Evolutionary conservation across 1,139 yeast species (phyloP).

Genomic region (Kluyveromyces sp.): DNA sequence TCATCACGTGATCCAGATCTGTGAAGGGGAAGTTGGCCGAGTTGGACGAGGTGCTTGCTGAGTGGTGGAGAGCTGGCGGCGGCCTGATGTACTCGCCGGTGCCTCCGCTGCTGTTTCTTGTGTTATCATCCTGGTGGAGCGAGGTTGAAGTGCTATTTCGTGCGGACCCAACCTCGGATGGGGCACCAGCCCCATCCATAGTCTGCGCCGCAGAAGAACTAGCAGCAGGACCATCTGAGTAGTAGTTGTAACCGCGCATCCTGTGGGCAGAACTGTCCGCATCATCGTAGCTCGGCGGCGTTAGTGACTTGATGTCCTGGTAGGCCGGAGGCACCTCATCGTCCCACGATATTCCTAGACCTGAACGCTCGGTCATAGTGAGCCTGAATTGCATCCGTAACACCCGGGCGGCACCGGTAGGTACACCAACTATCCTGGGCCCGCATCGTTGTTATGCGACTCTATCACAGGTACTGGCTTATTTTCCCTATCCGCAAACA

Average conservation of each 20-base stretch:
- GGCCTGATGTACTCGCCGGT: constrained; percentile 2
- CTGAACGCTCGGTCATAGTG: constrained; percentile 77
- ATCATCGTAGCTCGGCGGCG: constrained; percentile 60
- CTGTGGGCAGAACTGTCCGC: too few relatives aligned
- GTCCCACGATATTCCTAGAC: constrained; percentile 96
- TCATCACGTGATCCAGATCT: constrained; percentile 21
- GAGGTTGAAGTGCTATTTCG: too few relatives aligned
- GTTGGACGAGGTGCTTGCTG: constrained; percentile 9
- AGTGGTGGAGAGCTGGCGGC: constrained; percentile 19
- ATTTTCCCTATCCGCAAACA: constrained; percentile 31
- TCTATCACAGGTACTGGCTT: constrained; percentile 12
- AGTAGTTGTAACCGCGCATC: too few relatives aligned
- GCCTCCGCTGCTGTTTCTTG: not conserved
- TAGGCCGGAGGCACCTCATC: constrained; percentile 98
- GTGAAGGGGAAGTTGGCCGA: constrained; percentile 22
- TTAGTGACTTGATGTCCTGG: constrained; percentile 67
- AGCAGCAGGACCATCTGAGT: too few relatives aligned
- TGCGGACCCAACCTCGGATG: too few relatives aligned
- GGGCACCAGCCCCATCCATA: too few relatives aligned
- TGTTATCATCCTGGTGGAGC: not conserved
- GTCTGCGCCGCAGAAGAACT: too few relatives aligned
- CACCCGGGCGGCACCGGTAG: constrained; percentile 93
- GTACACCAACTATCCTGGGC: constrained; percentile 46
- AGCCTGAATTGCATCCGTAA: constrained; percentile 88
- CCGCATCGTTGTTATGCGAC: not conserved